A percentile compares a stretch with the other conserved stretches of the same genome.
Evolutionary conservation across 495 filamentous ascomycete species (phyloP).

Genomic region (Cercophora sp.): DNA sequence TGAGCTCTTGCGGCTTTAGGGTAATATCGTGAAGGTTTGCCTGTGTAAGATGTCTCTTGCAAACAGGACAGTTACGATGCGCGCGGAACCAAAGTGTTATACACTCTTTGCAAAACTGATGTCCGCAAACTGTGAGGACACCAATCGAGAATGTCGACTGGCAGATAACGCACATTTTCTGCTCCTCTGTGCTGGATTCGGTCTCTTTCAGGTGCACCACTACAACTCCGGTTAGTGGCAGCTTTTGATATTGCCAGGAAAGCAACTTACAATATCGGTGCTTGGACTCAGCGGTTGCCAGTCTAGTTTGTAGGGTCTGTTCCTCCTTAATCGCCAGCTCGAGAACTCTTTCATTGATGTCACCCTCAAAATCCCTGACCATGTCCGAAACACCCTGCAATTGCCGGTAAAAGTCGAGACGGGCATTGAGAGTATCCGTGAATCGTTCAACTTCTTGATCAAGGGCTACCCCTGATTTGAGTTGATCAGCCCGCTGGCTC

Average conservation of each 20-base stretch:
- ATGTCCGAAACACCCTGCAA: slow-evolving; percentile 84
- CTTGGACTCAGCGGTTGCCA: slow-evolving; percentile 62
- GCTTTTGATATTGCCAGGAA: not conserved
- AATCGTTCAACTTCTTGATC: slow-evolving; percentile 75
- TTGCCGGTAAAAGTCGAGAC: slow-evolving; percentile 84
- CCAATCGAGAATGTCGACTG: slow-evolving; percentile 67
- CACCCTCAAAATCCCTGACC: slow-evolving; percentile 65
- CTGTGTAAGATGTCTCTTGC: slow-evolving; percentile 60
- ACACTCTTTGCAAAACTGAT: slow-evolving; percentile 86
- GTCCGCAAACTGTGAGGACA: slow-evolving; percentile 84
- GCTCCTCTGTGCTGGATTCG: slow-evolving; percentile 54
- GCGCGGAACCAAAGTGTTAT: slow-evolving; percentile 68
- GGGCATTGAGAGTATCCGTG: slow-evolving; percentile 70
- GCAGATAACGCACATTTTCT: slow-evolving; percentile 76
- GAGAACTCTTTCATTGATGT: slow-evolving; percentile 28
- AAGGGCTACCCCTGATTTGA: slow-evolving; percentile 55
- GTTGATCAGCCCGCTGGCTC: slow-evolving; percentile 58
- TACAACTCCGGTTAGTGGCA: slow-evolving; percentile 25
- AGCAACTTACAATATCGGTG: slow-evolving; percentile 59
- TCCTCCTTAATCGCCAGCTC: slow-evolving; percentile 36
- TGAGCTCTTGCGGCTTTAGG: slow-evolving; percentile 69
- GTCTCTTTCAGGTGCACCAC: slow-evolving; percentile 45
- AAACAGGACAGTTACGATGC: slow-evolving; percentile 66
- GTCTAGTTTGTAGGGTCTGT: slow-evolving; percentile 43
- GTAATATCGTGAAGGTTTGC: slow-evolving; percentile 77